Base-by-base conservation (phyloP, 2,329 filamentous ascomycete genomes). In the Sporothrix curviconia region DNA sequence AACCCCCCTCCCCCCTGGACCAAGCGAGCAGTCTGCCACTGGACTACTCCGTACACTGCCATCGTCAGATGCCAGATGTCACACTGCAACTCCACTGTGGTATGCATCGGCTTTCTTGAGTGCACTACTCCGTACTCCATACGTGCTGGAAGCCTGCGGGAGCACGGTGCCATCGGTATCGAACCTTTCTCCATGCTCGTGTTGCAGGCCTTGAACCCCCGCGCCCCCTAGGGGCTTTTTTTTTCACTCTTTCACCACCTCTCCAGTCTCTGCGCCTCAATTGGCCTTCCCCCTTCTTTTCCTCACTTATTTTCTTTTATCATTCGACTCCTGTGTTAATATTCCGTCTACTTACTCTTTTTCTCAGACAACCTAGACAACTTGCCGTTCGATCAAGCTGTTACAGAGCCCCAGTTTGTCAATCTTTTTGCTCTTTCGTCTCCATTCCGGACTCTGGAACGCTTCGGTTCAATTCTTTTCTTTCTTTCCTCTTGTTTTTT, bases 191-290 rank as follows among this genome's bases (percentile, higher is more conserved):
- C 55, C 40, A 49, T 53, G 56, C 42, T 30, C 47, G 42, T 59
- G 59, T 53, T 61, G 60, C 56, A 52, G 47, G 39, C 40, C 47
- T 25, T 52, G 49, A 43, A 57, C 56, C 53, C 54, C 61, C 52
- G 49, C 49, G 49, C 58, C 58, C 53, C 58, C 40, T n/a, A n/a
- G n/a, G n/a, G n/a, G n/a, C n/a, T n/a, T n/a, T n/a, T n/a, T n/a
- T n/a, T n/a, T n/a, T n/a, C n/a, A n/a, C n/a, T n/a, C n/a, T n/a
- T n/a, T n/a, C n/a, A n/a, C n/a, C n/a, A n/a, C n/a, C n/a, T n/a
- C n/a, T n/a, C n/a, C n/a, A n/a, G n/a, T n/a, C n/a, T 8, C 19
- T 22, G 22, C 37, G 17, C 39, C 36, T 19, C n/a, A n/a, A 30
- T 32, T 15, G 19, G 34, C 36, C 14, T 22, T 22, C 25, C 12